These are phyloP conservation scores for Colletotrichum gigasporum DNA, from an alignment of 2,329 filamentous ascomycete genomes.

Conservation along the genomic window DNA sequence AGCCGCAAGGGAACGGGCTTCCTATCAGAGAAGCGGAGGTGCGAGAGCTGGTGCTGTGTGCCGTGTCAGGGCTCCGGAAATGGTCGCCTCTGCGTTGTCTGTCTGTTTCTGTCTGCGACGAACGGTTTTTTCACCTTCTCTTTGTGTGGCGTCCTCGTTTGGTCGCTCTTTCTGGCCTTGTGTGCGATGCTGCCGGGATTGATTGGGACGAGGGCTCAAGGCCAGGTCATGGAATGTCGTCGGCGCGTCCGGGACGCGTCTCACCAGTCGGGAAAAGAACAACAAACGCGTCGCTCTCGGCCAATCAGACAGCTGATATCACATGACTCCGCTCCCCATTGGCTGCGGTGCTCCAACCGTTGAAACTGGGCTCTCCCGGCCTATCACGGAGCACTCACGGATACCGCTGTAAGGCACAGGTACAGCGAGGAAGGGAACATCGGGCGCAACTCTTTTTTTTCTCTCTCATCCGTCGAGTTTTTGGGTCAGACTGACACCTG, in stretches of 20 bases:
- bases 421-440: not conserved
- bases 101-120: slow-evolving; percentile 20
- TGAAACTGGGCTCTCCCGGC: slow-evolving; percentile 20
- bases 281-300: slow-evolving; percentile 21
- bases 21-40: slow-evolving; percentile 9
- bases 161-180: slow-evolving; percentile 17
- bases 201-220: slow-evolving; percentile 15
- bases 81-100: not conserved
- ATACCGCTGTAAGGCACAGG: slow-evolving; percentile 20
- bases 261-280: slow-evolving; percentile 15
- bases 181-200: slow-evolving; percentile 11
- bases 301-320: slow-evolving; percentile 12
- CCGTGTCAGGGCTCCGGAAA: not conserved
- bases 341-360: slow-evolving; percentile 1
- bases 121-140: not conserved
- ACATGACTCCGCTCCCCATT: not conserved
- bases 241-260: slow-evolving; percentile 24
- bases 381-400: slow-evolving; percentile 12
- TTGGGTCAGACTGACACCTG: not conserved
- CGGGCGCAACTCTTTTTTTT: slow-evolving; percentile 4
- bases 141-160: slow-evolving; percentile 6
- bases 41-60: not conserved
- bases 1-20: slow-evolving; percentile 13
- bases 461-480: not conserved
- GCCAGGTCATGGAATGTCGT: slow-evolving; percentile 25